Conservation (phyloP, 805 yeast species). For the Wickerhamomyces strasburgensis region DNA sequence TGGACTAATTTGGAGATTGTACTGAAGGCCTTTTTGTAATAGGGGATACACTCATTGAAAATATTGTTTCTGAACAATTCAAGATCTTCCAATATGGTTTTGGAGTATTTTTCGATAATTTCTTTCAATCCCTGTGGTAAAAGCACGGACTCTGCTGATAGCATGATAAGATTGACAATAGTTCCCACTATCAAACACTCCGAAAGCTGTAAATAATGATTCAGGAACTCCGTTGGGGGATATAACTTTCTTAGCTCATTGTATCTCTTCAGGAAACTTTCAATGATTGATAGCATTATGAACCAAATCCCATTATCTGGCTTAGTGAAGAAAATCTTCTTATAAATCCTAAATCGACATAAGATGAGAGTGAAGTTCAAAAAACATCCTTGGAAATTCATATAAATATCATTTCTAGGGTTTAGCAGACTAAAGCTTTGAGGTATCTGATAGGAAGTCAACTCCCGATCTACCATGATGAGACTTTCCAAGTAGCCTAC, state of each 20-base stretch:
- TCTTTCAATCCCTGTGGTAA: conserved; percentile 13
- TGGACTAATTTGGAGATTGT: conserved; percentile 5
- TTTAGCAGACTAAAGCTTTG: conserved; percentile 9
- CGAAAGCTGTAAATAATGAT: conserved; percentile 12
- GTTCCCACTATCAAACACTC: conserved; percentile 13
- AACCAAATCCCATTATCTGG: conserved; percentile 18
- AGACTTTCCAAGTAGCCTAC: conserved; percentile 16
- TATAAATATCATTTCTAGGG: conserved; percentile 13
- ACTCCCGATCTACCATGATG: conserved; percentile 18
- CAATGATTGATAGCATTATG: conserved; percentile 19
- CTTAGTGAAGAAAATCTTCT: conserved; percentile 12
- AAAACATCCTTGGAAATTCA: conserved; percentile 18
- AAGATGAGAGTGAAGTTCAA: conserved; percentile 13
- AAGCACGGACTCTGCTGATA: conserved; percentile 10
- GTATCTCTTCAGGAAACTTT: conserved; percentile 18
- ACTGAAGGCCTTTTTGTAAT: conserved; percentile 13
- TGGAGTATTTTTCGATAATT: conserved; percentile 11
- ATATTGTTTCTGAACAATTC: conserved; percentile 6
- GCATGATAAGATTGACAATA: conserved; percentile 10
- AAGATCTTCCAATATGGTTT: conserved; percentile 9
- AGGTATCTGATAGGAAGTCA: conserved; percentile 17
- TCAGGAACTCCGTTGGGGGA: conserved; percentile 12
- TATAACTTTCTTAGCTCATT: conserved; percentile 12
- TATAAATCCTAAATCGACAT: conserved; percentile 16
- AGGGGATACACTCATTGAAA: conserved; percentile 18